These are phyloP conservation scores for Linaria vulgaris DNA, from an alignment of 257 asterid species.

Conservation along the genomic window DNA sequence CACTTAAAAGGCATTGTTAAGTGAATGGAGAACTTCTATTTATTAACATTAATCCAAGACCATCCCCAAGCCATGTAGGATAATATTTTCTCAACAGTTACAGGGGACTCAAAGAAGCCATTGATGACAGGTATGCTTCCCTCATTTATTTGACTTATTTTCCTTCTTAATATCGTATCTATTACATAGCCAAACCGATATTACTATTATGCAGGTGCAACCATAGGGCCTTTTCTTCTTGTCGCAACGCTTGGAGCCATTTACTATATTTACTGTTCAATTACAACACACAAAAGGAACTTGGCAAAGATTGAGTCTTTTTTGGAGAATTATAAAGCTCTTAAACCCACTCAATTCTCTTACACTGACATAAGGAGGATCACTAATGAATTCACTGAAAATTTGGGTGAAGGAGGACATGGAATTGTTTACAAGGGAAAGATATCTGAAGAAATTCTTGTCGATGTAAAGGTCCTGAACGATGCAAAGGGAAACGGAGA, in stretches of 20 bases:
- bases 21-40: too few relatives aligned
- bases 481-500: conserved; percentile 21
- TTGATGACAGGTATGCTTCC: too few relatives aligned
- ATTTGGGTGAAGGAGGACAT: conserved; percentile 37
- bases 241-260: conserved; percentile 15
- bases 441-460: conserved; percentile 23
- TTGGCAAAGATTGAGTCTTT: conserved; percentile 37
- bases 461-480: conserved; percentile 29
- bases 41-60: too few relatives aligned
- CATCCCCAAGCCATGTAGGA: too few relatives aligned
- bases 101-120: conserved; percentile 2
- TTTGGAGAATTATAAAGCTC: conserved; percentile 34
- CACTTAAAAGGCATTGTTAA: too few relatives aligned
- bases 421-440: conserved; percentile 33
- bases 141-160: too few relatives aligned
- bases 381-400: conserved; percentile 28
- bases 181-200: too few relatives aligned
- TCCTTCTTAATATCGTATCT: neutral
- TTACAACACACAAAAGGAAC: conserved; percentile 21
- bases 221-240: conserved; percentile 23
- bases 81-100: too few relatives aligned
- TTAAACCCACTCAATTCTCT: conserved; percentile 43
- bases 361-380: conserved; percentile 44
- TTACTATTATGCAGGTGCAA: neutral
- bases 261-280: neutral